Evolutionary conservation across 164 flowering plant genomes (phyloP).

Genomic region (Stephania japonica): DNA sequence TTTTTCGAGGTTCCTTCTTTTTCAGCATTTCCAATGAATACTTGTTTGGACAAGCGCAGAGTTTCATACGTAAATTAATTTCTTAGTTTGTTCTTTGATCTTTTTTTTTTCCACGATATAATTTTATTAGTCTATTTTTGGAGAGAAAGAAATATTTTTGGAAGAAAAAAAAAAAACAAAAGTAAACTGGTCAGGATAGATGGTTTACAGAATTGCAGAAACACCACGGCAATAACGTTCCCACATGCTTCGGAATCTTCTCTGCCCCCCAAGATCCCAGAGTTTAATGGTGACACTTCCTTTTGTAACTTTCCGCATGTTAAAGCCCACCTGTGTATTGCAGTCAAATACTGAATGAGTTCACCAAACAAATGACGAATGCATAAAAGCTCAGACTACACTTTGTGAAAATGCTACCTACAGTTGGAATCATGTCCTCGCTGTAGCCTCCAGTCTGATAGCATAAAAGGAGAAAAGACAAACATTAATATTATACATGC

Average conservation of each 20-base stretch:
- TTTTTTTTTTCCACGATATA: too few species aligned
- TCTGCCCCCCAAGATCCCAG: constrained; percentile 97
- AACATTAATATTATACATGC: constrained; percentile 3
- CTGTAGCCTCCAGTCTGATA: constrained; percentile 84
- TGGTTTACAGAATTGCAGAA: constrained; percentile 71
- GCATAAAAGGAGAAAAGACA: constrained; percentile 11
- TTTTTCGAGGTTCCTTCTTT: not conserved
- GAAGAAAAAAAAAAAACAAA: not conserved
- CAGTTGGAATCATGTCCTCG: constrained; percentile 97
- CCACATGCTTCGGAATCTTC: constrained; percentile 93
- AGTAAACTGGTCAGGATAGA: not conserved
- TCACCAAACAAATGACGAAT: not conserved
- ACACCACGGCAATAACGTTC: constrained; percentile 95
- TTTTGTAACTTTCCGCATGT: constrained; percentile 87
- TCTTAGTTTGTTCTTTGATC: too few species aligned
- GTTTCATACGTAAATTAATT: too few species aligned
- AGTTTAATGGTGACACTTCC: constrained; percentile 94
- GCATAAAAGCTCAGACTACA: not conserved
- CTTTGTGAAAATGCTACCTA: constrained; percentile 34
- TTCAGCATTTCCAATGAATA: not conserved
- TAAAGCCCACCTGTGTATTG: constrained; percentile 69
- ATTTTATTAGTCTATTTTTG: not conserved
- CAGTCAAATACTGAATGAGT: not conserved
- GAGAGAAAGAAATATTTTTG: not conserved
- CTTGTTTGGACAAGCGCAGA: too few species aligned